These are phyloP conservation scores for Fusarium sp. DNA, from an alignment of 2,329 filamentous ascomycete genomes.

Conservation along the genomic window DNA sequence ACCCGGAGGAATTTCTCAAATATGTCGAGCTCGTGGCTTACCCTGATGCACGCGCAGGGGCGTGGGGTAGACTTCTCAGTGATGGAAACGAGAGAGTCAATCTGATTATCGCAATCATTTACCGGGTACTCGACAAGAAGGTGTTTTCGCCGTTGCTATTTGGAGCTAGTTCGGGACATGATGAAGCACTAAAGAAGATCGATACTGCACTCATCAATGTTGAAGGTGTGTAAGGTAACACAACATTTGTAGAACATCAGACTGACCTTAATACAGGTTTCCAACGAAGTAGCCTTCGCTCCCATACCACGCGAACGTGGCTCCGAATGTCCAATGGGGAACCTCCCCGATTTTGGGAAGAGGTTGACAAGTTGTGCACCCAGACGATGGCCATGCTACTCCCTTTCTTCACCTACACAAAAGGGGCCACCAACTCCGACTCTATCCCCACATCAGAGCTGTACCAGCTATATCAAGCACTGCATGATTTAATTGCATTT, in stretches of 20 bases:
- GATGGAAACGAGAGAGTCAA: slow-evolving; percentile 37
- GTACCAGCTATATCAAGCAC: slow-evolving; percentile 42
- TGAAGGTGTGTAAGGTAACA: slow-evolving; percentile 43
- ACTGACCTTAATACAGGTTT: slow-evolving; percentile 44
- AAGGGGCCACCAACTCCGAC: slow-evolving; percentile 15
- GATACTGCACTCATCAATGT: slow-evolving; percentile 42
- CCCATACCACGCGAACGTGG: slow-evolving; percentile 42
- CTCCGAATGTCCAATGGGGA: slow-evolving; percentile 32
- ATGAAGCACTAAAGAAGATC: slow-evolving; percentile 32
- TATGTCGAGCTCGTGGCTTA: slow-evolving; percentile 45
- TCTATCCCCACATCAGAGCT: slow-evolving; percentile 20
- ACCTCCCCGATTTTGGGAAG: slow-evolving; percentile 47
- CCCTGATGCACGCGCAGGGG: slow-evolving; percentile 38
- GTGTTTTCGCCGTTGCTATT: slow-evolving; percentile 49
- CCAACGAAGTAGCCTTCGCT: slow-evolving; percentile 42
- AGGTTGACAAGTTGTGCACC: slow-evolving; percentile 46
- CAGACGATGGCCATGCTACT: slow-evolving; percentile 42
- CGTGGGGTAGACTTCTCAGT: slow-evolving; percentile 47
- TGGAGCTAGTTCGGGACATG: slow-evolving; percentile 46
- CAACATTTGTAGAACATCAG: not conserved
- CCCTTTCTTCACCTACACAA: slow-evolving; percentile 39
- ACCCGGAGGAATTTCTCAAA: slow-evolving; percentile 40
- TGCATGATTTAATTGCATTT: slow-evolving; percentile 48
- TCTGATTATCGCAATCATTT: slow-evolving; percentile 47
- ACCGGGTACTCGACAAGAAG: slow-evolving; percentile 43